Conservation (phyloP, 139 green algal genomes). For the Edaphochlamys debaryana region DNA sequence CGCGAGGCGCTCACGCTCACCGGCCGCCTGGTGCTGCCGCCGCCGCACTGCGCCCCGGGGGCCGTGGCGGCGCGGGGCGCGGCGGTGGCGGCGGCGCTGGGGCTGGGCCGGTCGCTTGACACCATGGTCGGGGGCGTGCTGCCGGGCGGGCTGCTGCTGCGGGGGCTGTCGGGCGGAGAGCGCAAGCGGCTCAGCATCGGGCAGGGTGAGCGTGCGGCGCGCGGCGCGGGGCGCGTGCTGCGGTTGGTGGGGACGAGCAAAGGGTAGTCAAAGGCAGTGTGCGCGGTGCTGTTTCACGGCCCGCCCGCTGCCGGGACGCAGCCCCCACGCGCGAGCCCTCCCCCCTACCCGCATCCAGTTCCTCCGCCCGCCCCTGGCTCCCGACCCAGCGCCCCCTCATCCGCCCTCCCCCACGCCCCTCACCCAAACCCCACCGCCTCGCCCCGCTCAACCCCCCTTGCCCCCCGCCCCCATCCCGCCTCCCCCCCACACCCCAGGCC, state of each 20-base stretch:
- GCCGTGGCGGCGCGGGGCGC: constrained; percentile 4
- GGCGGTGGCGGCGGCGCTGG: constrained; percentile 44
- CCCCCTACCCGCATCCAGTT: too few species aligned
- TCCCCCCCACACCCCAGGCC: neutral
- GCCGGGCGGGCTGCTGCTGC: constrained; percentile 63
- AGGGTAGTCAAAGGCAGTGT: too few species aligned
- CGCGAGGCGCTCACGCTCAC: constrained; percentile 38
- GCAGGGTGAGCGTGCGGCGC: constrained; percentile 33
- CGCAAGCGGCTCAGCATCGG: constrained; percentile 63
- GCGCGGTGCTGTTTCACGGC: too few species aligned
- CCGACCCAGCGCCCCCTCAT: too few species aligned
- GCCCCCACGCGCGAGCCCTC: too few species aligned
- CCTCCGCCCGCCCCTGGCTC: too few species aligned
- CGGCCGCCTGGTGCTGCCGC: constrained; percentile 43
- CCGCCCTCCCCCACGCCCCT: too few species aligned
- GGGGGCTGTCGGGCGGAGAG: constrained; percentile 70
- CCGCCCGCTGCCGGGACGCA: too few species aligned
- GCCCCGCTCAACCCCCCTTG: neutral
- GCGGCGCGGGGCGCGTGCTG: too few species aligned
- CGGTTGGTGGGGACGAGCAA: too few species aligned
- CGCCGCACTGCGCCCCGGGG: neutral
- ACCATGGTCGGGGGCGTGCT: constrained; percentile 65
- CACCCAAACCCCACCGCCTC: neutral
- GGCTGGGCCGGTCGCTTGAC: constrained; percentile 27
- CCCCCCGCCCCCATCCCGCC: neutral